phyloP scores from a whole-genome alignment of 495 filamentous ascomycete species.

The Aspergillus kassunensis region DNA sequence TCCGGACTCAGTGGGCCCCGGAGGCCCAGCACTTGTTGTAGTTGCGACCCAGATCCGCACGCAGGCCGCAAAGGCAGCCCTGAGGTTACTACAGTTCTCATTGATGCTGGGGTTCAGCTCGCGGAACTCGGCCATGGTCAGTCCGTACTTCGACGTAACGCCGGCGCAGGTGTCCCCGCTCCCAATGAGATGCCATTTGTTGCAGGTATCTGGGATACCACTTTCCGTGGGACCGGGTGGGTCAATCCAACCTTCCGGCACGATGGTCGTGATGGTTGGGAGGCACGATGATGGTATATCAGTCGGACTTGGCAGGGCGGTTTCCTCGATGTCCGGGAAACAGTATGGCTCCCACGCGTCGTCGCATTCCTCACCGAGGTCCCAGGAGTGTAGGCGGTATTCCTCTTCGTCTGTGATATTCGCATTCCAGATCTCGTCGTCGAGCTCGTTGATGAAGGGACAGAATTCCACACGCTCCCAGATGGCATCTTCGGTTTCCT shows the following conservation, averaged over 20 bases:
- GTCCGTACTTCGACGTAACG: not conserved
- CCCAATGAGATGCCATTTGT: not conserved
- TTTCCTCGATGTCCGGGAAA: not conserved
- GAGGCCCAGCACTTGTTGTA: not conserved
- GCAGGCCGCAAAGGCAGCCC: not conserved
- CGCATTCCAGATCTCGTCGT: not conserved
- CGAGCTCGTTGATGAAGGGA: not conserved
- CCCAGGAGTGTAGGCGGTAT: constrained; percentile 1
- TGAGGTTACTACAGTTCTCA: not conserved
- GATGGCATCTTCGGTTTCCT: too few relatives aligned
- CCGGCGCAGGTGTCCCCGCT: not conserved
- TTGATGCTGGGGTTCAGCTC: not conserved
- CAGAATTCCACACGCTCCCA: too few relatives aligned
- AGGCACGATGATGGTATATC: constrained; percentile 1
- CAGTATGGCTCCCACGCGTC: constrained; percentile 1
- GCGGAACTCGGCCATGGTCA: not conserved
- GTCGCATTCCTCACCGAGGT: not conserved
- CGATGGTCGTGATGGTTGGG: constrained; percentile 6
- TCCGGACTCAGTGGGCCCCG: not conserved
- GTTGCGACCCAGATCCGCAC: not conserved
- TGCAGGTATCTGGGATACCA: not conserved
- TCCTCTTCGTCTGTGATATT: not conserved
- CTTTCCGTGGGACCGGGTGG: not conserved
- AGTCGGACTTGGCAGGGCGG: not conserved
- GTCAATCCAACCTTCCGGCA: not conserved